Evolutionary conservation across 257 asterid species (phyloP), one percentile per base, ranked within the genome.

Genomic region (Petunia axillaris): DNA sequence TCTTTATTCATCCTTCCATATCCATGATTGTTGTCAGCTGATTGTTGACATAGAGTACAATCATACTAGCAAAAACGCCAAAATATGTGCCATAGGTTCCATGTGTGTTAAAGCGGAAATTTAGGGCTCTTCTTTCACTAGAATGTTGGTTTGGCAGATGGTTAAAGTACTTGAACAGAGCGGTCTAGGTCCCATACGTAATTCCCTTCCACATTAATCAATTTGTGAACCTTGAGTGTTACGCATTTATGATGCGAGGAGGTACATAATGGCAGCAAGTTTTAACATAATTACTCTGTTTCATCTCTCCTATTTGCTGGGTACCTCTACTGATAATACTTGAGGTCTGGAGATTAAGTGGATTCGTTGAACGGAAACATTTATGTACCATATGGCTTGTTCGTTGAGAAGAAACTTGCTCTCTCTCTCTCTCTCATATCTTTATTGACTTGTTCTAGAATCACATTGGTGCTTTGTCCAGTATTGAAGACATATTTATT

Each of bases 261-360:
- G 41, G 48, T 65, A 65, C 73, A 65, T 39, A 39, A 65, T 65
- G 68, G 36, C 52, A 65, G 50, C 73, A 39, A 65, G 36, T 13
- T 65, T 39, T 65, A 40, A 39, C 50, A 6, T 39, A 9, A 65
- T 39, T 65, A 38, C 73, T 65, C 73, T 39, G 73, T 15, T 65
- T 65, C 35, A 25, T 39, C 11, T 65, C 36, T 44, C 73, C 39
- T 38, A 13, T 38, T 8, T 11, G 71, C 48, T 38, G 48, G 44
- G 71, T 64, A 11, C 39, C 73, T 65, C 35, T 6, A 65, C 8
- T 65, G 73, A 65, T 65, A 52, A 10, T 52, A 52, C 39, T 39
- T 65, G 50, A 65, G 52, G 52, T 6, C 52, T 65, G 73, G 73
- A 15, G 52, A 39, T 38, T 64, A 13, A 0, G 35, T 64, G 71